Conservation (phyloP, 2,329 filamentous ascomycete species). For the Colletotrichum lini region DNA sequence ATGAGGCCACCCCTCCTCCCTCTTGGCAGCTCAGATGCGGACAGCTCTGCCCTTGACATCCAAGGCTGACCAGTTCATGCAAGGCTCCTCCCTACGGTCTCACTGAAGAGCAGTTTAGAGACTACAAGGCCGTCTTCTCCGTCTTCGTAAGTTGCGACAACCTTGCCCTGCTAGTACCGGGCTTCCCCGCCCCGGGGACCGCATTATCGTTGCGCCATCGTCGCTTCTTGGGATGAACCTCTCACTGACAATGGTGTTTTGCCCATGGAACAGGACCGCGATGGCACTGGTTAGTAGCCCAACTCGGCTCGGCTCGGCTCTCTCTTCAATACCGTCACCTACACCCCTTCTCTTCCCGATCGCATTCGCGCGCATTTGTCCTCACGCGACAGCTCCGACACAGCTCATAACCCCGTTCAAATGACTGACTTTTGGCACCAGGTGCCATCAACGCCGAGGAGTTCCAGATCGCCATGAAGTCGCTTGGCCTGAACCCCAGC, state of each 20-base stretch:
- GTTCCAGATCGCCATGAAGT: conserved; percentile 44
- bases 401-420: background rate
- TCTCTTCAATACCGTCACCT: background rate
- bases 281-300: conserved; percentile 42
- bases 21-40: conserved; percentile 9
- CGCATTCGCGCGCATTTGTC: conserved; percentile 5
- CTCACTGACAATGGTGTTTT: conserved; percentile 33
- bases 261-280: conserved; percentile 38
- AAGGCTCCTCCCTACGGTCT: conserved; percentile 39
- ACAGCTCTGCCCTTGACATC: conserved; percentile 8
- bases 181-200: conserved; percentile 1
- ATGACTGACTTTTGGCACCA: conserved; percentile 27
- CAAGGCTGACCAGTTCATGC: conserved; percentile 11
- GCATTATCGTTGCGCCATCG: background rate
- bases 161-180: conserved; percentile 1
- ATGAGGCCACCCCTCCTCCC: conserved; percentile 11
- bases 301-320: background rate
- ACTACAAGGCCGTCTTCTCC: conserved; percentile 44
- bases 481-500: conserved; percentile 43
- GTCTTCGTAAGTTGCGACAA: conserved; percentile 40
- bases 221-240: conserved; percentile 35
- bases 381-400: background rate
- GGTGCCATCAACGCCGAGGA: conserved; percentile 43
- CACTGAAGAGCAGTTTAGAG: conserved; percentile 41
- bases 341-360: background rate